These are phyloP conservation scores for Phytopythium aichiense DNA, from an alignment of 352 stramenopile species.

Conservation along the genomic window DNA sequence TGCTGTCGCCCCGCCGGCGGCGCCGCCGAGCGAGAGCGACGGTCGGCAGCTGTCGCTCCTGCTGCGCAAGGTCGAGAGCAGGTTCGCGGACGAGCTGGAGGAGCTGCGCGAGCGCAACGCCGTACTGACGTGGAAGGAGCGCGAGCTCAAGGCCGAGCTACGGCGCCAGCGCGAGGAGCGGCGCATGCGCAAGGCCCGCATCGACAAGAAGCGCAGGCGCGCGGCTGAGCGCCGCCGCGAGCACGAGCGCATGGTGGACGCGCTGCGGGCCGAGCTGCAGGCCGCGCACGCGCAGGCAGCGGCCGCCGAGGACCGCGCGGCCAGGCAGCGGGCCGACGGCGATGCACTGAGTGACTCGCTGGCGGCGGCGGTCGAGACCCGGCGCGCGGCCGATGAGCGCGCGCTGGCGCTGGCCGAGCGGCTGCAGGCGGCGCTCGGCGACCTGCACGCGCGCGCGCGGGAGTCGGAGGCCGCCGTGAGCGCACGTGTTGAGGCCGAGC, in stretches of 20 bases:
- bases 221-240: constrained; percentile 58
- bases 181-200: constrained; percentile 57
- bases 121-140: constrained; percentile 61
- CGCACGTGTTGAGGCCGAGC: constrained; percentile 40
- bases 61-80: constrained; percentile 72
- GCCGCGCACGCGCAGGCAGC: constrained; percentile 13
- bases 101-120: constrained; percentile 65
- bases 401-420: constrained; percentile 51
- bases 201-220: constrained; percentile 72
- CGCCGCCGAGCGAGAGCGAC: constrained; percentile 22
- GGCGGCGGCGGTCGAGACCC: constrained; percentile 27
- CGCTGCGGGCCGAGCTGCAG: constrained; percentile 33
- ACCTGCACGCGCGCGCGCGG: constrained; percentile 66
- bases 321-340: constrained; percentile 21
- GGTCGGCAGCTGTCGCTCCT: constrained; percentile 63
- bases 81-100: constrained; percentile 77
- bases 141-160: constrained; percentile 68
- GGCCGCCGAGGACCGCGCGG: constrained; percentile 11
- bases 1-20: not conserved
- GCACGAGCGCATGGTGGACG: constrained; percentile 44
- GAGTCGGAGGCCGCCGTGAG: constrained; percentile 55
- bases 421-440: constrained; percentile 53
- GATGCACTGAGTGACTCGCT: constrained; percentile 16
- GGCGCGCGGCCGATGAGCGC: constrained; percentile 37
- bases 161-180: constrained; percentile 53